A percentile compares a stretch with the other conserved stretches of the same genome.
These are phyloP conservation scores for Beauveria varroae DNA, from an alignment of 2,329 filamentous ascomycete species.

Conservation along the genomic window DNA sequence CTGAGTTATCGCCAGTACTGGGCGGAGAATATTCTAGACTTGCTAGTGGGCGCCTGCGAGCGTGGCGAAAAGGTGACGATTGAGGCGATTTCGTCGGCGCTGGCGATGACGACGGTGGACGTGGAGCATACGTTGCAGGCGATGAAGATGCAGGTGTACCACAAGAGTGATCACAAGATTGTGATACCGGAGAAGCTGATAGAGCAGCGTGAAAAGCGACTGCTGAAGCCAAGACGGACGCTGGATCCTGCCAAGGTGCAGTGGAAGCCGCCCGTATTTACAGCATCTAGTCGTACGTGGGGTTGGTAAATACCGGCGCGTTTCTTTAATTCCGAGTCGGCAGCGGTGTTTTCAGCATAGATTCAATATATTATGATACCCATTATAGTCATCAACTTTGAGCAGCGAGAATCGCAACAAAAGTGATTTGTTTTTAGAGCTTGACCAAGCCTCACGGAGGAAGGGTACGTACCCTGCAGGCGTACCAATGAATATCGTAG, in stretches of 20 bases:
- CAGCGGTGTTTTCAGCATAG: background rate
- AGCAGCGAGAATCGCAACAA: background rate
- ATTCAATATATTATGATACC: slow-evolving; percentile 4
- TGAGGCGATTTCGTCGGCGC: slow-evolving; percentile 68
- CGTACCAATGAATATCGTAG: background rate
- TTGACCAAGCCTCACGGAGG: background rate
- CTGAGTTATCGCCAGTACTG: slow-evolving; percentile 95
- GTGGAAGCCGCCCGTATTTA: slow-evolving; percentile 96
- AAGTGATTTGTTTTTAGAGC: background rate
- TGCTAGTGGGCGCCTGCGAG: slow-evolving; percentile 68
- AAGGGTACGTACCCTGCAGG: background rate
- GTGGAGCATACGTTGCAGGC: slow-evolving; percentile 93
- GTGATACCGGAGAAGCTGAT: slow-evolving; percentile 82
- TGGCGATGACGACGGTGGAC: slow-evolving; percentile 96
- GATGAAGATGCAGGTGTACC: slow-evolving; percentile 90
- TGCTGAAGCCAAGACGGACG: slow-evolving; percentile 64
- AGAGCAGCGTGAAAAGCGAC: slow-evolving; percentile 71
- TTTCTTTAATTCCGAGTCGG: background rate
- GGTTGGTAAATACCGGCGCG: slow-evolving; percentile 60
- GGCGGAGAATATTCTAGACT: slow-evolving; percentile 87
- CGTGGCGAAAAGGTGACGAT: slow-evolving; percentile 69
- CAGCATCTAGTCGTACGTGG: slow-evolving; percentile 84
- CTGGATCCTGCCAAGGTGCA: slow-evolving; percentile 75
- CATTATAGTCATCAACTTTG: background rate
- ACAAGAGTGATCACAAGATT: slow-evolving; percentile 94